Evolutionary conservation across 2,329 filamentous ascomycete genomes (phyloP).

Genomic region (Emmonsia crescens): DNA sequence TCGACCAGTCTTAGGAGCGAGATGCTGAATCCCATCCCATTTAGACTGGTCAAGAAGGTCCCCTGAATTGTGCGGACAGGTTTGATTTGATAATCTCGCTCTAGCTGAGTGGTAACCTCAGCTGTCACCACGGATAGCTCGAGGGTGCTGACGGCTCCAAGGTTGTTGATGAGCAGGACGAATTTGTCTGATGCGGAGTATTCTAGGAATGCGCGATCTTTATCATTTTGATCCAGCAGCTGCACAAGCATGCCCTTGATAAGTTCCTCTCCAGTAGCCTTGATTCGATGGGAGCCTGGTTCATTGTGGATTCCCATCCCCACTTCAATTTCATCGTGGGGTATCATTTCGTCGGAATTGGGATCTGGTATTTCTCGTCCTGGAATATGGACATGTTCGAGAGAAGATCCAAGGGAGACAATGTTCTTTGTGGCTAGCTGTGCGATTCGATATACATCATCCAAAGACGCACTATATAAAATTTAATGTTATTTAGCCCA

Average conservation of each 20-base stretch:
- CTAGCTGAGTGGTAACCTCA: constrained; percentile 54
- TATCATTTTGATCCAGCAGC: constrained; percentile 50
- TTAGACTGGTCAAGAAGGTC: constrained; percentile 62
- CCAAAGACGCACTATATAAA: constrained; percentile 42
- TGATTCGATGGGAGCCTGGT: constrained; percentile 43
- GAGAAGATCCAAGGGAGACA: constrained; percentile 72
- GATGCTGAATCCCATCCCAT: constrained; percentile 61
- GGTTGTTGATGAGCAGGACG: constrained; percentile 57
- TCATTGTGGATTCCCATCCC: constrained; percentile 68
- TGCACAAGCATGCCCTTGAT: constrained; percentile 55
- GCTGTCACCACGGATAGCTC: constrained; percentile 57
- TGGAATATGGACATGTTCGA: constrained; percentile 89
- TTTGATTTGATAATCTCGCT: constrained; percentile 47
- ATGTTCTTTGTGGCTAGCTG: constrained; percentile 62
- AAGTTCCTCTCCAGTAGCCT: constrained; percentile 39
- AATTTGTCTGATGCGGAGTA: constrained; percentile 48
- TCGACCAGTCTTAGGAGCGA: constrained; percentile 53
- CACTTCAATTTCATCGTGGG: constrained; percentile 50
- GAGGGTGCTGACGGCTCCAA: constrained; percentile 56
- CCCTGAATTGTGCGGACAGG: constrained; percentile 53
- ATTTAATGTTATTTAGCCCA: background rate
- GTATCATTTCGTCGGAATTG: constrained; percentile 43
- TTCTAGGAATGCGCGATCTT: constrained; percentile 52
- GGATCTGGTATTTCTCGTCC: constrained; percentile 51
- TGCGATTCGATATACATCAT: constrained; percentile 63